Base-by-base conservation (phyloP, 371 early-diverging fungal species). In the Batrachochytrium dendrobatidis region DNA sequence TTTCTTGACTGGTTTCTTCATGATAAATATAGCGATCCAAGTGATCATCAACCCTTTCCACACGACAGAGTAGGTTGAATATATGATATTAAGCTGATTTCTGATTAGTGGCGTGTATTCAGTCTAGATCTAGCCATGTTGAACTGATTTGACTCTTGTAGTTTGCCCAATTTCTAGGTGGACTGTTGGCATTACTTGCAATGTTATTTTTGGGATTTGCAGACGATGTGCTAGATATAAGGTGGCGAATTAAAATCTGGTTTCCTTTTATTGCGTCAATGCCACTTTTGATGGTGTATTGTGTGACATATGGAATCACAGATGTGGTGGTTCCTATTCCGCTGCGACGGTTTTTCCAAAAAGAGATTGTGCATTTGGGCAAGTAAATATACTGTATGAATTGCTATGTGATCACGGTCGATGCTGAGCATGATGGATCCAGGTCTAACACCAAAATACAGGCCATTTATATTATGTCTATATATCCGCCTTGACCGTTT, bases 191-290 rank as follows among this genome's bases (percentile, higher is more conserved):
- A 18, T 77, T 95, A 49, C 88, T 88, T 63, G 87, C 87, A 49
- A 99, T 96, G 95, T 86, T 92, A 1, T 84, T 99, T 29, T 77
- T 99, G 49, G 99, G 99, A 8, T 98, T 98, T 68, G 91, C 94
- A 28, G 99, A 99, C 73, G 99, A 99, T 72, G 91, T 97, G 20
- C 80, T 98, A 56, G 91, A 96, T 69, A 86, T 99, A 51, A 76
- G 90, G 33, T 98, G 99, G 98, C 74, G 94, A 43, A 87, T 91
- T 71, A 99, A 99, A 70, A 82, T 99, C 26, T 83, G 93, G 74
- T 83, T 99, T 62, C 98, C 99, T 15, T 82, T 89, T 0, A 79
- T 98, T 44, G 94, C 98, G 0, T 88, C 92, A 0, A 79, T 96
- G 32, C 99, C 99, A 6, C 70, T 97, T 24, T 76, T 99, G 58